phyloP scores from a whole-genome alignment of 805 yeast species.

The Schwanniomyces sp. region DNA sequence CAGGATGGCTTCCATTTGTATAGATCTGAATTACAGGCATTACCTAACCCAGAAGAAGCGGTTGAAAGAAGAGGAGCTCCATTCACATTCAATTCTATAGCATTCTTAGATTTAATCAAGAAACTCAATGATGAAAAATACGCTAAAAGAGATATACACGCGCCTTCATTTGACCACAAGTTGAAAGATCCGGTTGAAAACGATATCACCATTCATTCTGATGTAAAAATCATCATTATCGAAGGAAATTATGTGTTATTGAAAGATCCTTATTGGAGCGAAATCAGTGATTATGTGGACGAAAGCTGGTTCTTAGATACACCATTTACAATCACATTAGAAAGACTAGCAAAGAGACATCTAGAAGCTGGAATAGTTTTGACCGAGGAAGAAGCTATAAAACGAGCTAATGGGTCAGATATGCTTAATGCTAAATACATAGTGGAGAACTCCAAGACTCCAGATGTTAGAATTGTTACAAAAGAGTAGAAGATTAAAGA shows the following conservation, averaged over 20 bases:
- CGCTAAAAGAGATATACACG: constrained; percentile 32
- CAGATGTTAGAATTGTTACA: constrained; percentile 13
- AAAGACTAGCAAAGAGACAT: constrained; percentile 69
- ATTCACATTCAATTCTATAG: constrained; percentile 69
- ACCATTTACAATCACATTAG: constrained; percentile 44
- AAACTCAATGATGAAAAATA: constrained; percentile 12
- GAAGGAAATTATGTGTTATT: constrained; percentile 78
- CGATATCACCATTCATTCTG: constrained; percentile 46
- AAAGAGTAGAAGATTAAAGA: constrained; percentile 1
- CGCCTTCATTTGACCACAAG: constrained; percentile 78
- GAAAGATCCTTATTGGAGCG: constrained; percentile 58
- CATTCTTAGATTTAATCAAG: constrained; percentile 23
- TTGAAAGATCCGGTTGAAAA: constrained; percentile 67
- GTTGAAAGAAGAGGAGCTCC: constrained; percentile 78
- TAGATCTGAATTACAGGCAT: constrained; percentile 28
- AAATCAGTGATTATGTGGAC: constrained; percentile 37
- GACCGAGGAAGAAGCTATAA: constrained; percentile 49
- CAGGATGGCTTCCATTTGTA: constrained; percentile 44
- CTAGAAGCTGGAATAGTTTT: constrained; percentile 52
- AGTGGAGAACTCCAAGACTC: constrained; percentile 15
- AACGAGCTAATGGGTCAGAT: constrained; percentile 58
- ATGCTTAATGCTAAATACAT: constrained; percentile 57
- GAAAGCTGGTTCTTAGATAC: constrained; percentile 55
- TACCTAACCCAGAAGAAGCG: constrained; percentile 59
- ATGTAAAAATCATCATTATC: constrained; percentile 56